A percentile compares a stretch with the other conserved stretches of the same genome.
phyloP scores from a whole-genome alignment of 2,329 filamentous ascomycete species.

The Colletotrichum musicola region DNA sequence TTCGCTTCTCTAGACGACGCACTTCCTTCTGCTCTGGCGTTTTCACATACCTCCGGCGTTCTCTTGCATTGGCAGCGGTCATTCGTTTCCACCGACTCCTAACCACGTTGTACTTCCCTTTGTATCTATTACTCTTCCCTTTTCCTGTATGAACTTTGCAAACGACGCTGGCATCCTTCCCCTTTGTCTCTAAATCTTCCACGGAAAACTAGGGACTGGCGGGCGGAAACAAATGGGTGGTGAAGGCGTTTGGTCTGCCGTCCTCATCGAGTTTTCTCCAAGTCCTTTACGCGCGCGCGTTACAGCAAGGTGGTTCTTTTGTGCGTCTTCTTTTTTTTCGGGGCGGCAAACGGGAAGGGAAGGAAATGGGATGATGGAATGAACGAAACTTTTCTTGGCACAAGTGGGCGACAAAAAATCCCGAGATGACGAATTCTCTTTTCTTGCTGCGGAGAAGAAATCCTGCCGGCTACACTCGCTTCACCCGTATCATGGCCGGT shows the following conservation, averaged over 20 bases:
- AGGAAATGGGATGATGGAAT: slow-evolving; percentile 36
- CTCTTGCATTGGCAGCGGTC: slow-evolving; percentile 37
- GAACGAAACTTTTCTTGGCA: slow-evolving; percentile 21
- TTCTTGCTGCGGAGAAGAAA: slow-evolving; percentile 9
- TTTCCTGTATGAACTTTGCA: slow-evolving; percentile 27
- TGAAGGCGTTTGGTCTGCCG: slow-evolving; percentile 11
- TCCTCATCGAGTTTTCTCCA: not conserved
- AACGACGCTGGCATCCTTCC: slow-evolving; percentile 1
- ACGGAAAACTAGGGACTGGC: slow-evolving; percentile 26
- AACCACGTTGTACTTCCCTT: slow-evolving; percentile 20
- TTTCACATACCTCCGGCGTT: slow-evolving; percentile 37
- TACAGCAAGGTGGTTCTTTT: slow-evolving; percentile 34
- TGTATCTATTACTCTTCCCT: slow-evolving; percentile 28
- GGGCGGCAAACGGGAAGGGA: slow-evolving; percentile 24
- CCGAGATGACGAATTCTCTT: slow-evolving; percentile 20
- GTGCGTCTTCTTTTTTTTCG: not conserved
- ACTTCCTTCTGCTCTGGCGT: slow-evolving; percentile 26
- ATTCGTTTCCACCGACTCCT: slow-evolving; percentile 29
- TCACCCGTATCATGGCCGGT: not conserved
- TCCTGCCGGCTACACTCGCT: not conserved
- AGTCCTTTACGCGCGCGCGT: slow-evolving; percentile 1
- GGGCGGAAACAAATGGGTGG: slow-evolving; percentile 22
- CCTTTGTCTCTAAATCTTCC: slow-evolving; percentile 29
- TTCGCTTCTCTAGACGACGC: slow-evolving; percentile 32
- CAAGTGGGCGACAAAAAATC: slow-evolving; percentile 30